Percentiles rank a stretch among this genome's conserved stretches.
Evolutionary conservation across 2,329 filamentous ascomycete genomes (phyloP).

Genomic region (Trichophyton benhamiae): DNA sequence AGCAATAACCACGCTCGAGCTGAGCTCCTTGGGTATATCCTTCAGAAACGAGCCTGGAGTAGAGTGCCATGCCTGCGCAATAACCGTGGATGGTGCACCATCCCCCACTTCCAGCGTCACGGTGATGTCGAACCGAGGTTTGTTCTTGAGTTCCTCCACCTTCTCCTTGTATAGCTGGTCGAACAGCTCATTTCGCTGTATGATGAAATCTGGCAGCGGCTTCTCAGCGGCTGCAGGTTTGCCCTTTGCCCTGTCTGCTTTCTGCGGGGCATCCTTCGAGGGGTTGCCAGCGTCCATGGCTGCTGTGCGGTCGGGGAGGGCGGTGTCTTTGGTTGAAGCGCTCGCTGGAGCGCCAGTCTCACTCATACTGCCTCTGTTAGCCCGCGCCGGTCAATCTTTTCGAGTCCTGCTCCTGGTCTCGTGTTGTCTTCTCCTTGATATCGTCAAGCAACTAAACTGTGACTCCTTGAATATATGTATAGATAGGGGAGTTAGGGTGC

Average conservation of each 20-base stretch:
- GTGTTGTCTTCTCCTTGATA: not conserved
- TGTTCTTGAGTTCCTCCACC: constrained; percentile 57
- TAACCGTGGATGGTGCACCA: constrained; percentile 28
- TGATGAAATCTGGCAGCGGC: constrained; percentile 59
- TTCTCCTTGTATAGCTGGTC: constrained; percentile 76
- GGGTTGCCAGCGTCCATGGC: constrained; percentile 18
- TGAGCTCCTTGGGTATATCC: constrained; percentile 71
- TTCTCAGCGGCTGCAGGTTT: constrained; percentile 18
- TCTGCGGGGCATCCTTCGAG: constrained; percentile 21
- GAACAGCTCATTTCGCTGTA: constrained; percentile 75
- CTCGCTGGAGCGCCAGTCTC: not conserved
- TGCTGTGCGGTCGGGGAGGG: constrained; percentile 25
- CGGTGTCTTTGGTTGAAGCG: constrained; percentile 10
- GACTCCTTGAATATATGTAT: no score
- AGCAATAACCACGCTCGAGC: constrained; percentile 74
- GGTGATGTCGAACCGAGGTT: constrained; percentile 35
- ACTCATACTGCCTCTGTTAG: not conserved
- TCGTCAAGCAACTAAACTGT: not conserved
- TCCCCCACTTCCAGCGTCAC: constrained; percentile 37
- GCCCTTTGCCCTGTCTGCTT: constrained; percentile 17
- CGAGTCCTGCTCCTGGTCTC: not conserved
- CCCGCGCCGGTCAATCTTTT: not conserved
- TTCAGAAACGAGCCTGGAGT: constrained; percentile 67
- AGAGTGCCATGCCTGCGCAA: constrained; percentile 79
- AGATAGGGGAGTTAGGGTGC: constrained; percentile 8